Base-by-base conservation (phyloP, 306 rosid species). In the Styphnolobium japonicum region DNA sequence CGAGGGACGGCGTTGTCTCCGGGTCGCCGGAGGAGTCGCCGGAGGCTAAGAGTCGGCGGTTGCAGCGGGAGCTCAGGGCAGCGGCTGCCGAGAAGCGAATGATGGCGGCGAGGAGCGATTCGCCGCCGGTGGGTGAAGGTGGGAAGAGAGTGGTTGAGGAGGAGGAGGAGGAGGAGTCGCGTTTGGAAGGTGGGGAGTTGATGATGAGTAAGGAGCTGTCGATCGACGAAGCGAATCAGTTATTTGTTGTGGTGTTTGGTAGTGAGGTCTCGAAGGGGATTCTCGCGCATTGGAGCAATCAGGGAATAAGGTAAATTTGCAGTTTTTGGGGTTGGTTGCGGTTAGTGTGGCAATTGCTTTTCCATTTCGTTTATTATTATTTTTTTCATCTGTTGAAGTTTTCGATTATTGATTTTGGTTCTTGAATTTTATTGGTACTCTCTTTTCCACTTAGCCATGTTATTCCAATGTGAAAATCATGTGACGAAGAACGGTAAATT, bases 271-370 rank as follows among this genome's bases (percentile, higher is more conserved):
- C 96, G 0, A 89, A 84, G 80, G 91, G 81, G 22, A 87, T 93
- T 78, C 96, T 93, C 56, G 90, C 88, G 1, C 97, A 86, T 83
- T 93, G 97, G 97, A 87, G 92, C 77, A 93, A 93, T 80, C 97
- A 93, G 82, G 97, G 97, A 42, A 93, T 93, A 86, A 90, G 97
- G 97, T 92, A n/a, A n/a, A 73, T 49, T 86, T 71, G 14, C 61
- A 7, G 8, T 37, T 19, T 51, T 49, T 62, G 63, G 27, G 63
- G 27, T 10, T 34, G 70, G 5, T 31, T 33, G 45, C 60, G 12
- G 23, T 31, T 34, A 37, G 46, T 12, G n/a, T 78, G 36, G 58
- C 1, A 2, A 25, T 16, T 16, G 31, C 29, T 42, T 27, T 7
- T 33, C 63, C 10, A 31, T 45, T 23, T 7, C 16, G 25, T 29